Percentiles rank a stretch among this genome's conserved stretches.
phyloP scores from a whole-genome alignment of 768 basidiomycete genomes.

The Podaxis sp. region DNA sequence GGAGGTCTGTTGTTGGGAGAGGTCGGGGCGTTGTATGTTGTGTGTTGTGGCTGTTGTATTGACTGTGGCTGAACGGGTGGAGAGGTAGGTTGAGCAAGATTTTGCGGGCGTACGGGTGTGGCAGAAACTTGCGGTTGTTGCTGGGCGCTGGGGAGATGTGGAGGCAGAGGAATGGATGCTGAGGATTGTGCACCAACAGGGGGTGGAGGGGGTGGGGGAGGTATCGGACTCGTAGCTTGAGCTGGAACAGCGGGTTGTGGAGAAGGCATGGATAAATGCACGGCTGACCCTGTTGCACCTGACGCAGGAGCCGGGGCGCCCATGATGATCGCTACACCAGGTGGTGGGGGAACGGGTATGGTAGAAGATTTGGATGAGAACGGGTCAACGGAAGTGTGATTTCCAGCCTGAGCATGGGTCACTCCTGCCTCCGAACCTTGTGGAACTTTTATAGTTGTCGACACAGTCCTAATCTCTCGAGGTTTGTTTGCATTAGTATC shows the following conservation, averaged over 20 bases:
- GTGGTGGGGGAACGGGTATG: neutral
- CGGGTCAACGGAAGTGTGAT: neutral
- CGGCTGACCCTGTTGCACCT: neutral
- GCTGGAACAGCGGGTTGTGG: neutral
- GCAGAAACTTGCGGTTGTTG: neutral
- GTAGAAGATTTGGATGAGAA: neutral
- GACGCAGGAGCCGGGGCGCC: neutral
- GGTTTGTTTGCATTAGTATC: neutral
- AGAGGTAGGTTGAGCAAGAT: neutral
- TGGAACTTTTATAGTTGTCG: neutral
- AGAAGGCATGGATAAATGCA: neutral
- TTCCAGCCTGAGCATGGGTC: neutral
- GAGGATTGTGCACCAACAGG: neutral
- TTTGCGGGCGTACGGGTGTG: neutral
- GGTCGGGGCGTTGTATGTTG: neutral
- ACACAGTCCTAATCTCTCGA: neutral
- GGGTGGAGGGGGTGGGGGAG: neutral
- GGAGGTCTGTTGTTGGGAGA: neutral
- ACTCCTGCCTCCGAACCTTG: neutral
- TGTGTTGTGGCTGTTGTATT: neutral
- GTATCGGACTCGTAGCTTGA: neutral
- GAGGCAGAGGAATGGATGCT: neutral
- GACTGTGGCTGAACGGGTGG: neutral
- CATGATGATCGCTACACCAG: neutral
- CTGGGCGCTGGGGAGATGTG: neutral